phyloP scores from a whole-genome alignment of 441 rosid species.

The Adansonia rubrostipa region DNA sequence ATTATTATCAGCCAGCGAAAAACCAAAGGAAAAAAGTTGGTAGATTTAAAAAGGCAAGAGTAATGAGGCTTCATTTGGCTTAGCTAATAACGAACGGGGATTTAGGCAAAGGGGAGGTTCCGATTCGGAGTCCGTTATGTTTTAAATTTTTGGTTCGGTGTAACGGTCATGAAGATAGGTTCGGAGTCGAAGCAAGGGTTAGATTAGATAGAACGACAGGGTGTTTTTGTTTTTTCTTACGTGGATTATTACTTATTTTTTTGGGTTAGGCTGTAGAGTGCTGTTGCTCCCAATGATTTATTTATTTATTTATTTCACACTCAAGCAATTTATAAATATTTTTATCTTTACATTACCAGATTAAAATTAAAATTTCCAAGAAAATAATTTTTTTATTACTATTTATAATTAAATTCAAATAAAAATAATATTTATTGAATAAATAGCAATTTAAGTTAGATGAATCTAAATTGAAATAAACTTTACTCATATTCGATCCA shows the following conservation, averaged over 20 bases:
- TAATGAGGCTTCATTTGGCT: not conserved
- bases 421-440: too few relatives aligned
- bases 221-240: not conserved
- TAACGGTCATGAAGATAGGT: conserved; percentile 52
- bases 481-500: too few relatives aligned
- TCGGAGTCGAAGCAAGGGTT: conserved; percentile 43
- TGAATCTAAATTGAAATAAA: too few relatives aligned
- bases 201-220: not conserved
- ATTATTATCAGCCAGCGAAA: not conserved
- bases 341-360: too few relatives aligned
- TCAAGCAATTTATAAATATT: too few relatives aligned
- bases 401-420: too few relatives aligned
- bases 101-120: not conserved
- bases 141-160: conserved; percentile 49
- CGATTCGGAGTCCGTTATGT: not conserved
- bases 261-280: too few relatives aligned
- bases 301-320: too few relatives aligned
- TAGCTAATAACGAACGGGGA: not conserved
- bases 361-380: too few relatives aligned
- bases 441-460: too few relatives aligned
- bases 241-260: not conserved
- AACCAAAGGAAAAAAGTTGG: not conserved
- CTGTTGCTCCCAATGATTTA: too few relatives aligned
- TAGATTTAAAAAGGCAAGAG: conserved; percentile 16
- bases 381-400: too few relatives aligned